Evolutionary conservation across 140 eudicot genomes (phyloP), one percentile per base, ranked within the genome.

Genomic region (Ambrosia hybrid): DNA sequence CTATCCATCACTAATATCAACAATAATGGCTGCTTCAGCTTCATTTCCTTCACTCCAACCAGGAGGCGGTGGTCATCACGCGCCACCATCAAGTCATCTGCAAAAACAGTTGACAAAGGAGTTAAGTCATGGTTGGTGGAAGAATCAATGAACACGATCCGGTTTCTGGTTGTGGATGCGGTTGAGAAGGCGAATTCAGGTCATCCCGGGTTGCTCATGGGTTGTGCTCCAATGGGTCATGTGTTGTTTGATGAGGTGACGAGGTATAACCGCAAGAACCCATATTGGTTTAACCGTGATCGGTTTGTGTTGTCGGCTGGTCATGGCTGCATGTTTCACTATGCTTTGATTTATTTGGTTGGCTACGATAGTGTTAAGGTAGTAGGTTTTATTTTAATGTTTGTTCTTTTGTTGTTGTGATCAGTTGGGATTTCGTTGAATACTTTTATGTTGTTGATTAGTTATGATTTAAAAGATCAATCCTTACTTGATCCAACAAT

Each of bases 211-310:
- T 60, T 83, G 11, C 92, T 87, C 68, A 83, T 86, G 88, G 86
- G 92, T 2, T 86, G 89, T 76, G 92, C 92, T 12, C 92, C 92
- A 34, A 55, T 86, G 86, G 88, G 88, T 53, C 88, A 86, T 59
- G 17, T 86, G 10, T 53, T 85, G 65, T 85, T 74, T 60, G 88
- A 86, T 78, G 88, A 86, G 68, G 52, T 86, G 0, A 83, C 83
- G 91, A 76, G 67, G 51, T 83, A 83, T 61, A 86, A 86, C 65
- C 88, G 86, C 2, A 86, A 80, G 76, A 86, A 86, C 3, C 90
- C 90, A 0, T 82, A 45, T 30, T 85, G 90, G 90, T 85, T 82
- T 30, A 85, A 85, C 37, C 78, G 90, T 33, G 90, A 85, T 76
- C 79, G 90, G 67, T 82, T 85, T 57, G 83, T 85, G 36, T 61